phyloP scores from a whole-genome alignment of 139 green algal genomes.

The Dunaliella primolecta region DNA sequence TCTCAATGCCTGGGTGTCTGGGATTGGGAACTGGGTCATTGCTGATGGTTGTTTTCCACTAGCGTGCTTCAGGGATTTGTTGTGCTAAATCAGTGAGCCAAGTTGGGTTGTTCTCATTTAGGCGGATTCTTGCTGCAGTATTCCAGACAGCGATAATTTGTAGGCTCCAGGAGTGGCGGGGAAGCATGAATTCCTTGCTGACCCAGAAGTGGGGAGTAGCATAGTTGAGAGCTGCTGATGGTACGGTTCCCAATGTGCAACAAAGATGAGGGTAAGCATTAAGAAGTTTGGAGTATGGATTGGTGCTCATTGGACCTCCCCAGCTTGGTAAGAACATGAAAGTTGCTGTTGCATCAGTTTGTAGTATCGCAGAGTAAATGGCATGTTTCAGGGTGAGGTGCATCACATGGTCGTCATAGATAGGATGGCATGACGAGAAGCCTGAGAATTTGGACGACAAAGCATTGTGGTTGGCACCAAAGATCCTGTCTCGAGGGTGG shows the following conservation, averaged over 20 bases:
- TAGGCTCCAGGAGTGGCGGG: neutral
- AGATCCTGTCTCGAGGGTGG: neutral
- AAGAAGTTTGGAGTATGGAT: neutral
- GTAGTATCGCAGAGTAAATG: neutral
- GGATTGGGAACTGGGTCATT: too few species aligned
- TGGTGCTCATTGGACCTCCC: neutral
- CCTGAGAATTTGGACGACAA: neutral
- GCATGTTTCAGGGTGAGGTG: neutral
- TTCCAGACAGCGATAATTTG: neutral
- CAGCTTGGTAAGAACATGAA: neutral
- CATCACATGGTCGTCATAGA: neutral
- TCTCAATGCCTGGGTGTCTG: too few species aligned
- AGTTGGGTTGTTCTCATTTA: neutral
- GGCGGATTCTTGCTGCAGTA: neutral
- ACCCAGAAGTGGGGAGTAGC: neutral
- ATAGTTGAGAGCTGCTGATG: neutral
- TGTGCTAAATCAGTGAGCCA: neutral
- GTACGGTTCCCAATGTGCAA: neutral
- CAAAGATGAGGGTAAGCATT: neutral
- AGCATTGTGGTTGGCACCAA: neutral
- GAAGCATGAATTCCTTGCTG: neutral
- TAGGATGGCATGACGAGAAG: neutral
- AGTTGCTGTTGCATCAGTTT: neutral
- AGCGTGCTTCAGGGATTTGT: neutral
- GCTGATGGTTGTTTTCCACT: too few species aligned